Base-by-base conservation (phyloP, 306 rosid species). In the Betula pendula region DNA sequence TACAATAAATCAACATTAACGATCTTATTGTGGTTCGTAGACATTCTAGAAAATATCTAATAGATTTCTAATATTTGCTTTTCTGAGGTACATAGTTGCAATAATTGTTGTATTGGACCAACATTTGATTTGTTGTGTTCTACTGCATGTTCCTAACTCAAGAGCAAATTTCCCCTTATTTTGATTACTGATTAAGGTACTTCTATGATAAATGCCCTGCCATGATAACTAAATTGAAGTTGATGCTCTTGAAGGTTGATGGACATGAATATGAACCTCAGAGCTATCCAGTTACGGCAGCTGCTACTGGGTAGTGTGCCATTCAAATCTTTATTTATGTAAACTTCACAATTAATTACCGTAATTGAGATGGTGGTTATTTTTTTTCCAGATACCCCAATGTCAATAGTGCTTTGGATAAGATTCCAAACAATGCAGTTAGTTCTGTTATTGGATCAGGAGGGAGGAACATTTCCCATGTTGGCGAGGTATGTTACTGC, bases 401-500 rank as follows among this genome's bases (percentile, higher is more conserved):
- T 70, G 33, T 69, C 70, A 73, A 69, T 78, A 52, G 25, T 16
- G 60, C 70, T 44, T 29, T 74, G 68, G 82, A 78, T 27, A 78
- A 48, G 71, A 20, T 58, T 70, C 68, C 79, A 35, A 59, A 19
- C 12, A 72, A 25, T 73, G 75, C 79, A 77, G 50, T 68, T 5
- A 55, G 77, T 77, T 76, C 84, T 24, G 38, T 77, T 77, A 60
- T 66, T 38, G 72, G 79, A 45, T 50, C 47, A 4, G 75, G 71
- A 76, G 71, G 71, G 59, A 43, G 53, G 69, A 59, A 14, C 70
- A 43, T 77, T 56, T 73, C 80, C 82, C 52, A 53, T 49, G 25
- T 60, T 43, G 48, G 65, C 29, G 82, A 82, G 85, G 85, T 82
- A 78, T 49, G 33, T 73, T 59, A 52, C 44, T 12, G 50, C 63